Conservation (phyloP, 768 basidiomycete genomes). For the Mycena galopus region DNA sequence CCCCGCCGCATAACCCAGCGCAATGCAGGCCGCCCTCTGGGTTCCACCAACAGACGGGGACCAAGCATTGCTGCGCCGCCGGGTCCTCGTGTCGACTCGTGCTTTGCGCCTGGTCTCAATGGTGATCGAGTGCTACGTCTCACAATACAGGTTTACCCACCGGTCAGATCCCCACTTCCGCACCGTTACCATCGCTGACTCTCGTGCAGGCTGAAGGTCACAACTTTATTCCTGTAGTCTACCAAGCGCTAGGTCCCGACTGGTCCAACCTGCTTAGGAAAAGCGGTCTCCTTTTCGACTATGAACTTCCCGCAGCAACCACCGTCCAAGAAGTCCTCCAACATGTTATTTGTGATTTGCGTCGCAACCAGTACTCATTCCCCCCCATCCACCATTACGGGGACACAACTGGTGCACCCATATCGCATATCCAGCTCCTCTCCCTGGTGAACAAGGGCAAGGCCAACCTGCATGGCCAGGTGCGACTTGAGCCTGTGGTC, state of each 20-base stretch:
- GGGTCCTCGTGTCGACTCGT: not conserved
- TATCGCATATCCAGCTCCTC: not conserved
- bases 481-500: not conserved
- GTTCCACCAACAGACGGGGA: not conserved
- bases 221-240: not conserved
- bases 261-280: not conserved
- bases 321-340: not conserved
- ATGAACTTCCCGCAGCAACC: not conserved
- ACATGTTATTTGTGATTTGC: not conserved
- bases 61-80: not conserved
- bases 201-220: not conserved
- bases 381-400: not conserved
- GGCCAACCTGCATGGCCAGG: not conserved
- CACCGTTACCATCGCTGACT: not conserved
- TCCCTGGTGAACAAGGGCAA: not conserved
- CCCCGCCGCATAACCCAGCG: not conserved
- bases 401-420: not conserved
- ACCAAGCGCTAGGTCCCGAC: not conserved
- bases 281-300: not conserved
- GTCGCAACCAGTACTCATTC: not conserved
- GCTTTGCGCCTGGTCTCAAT: too few species aligned
- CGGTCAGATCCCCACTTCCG: not conserved
- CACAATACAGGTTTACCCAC: not conserved
- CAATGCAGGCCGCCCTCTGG: not conserved
- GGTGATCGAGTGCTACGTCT: not conserved